Percentiles rank a stretch among this genome's conserved stretches.
phyloP scores from a whole-genome alignment of 257 asterid genomes.

The Solanum pimpinellifolium region DNA sequence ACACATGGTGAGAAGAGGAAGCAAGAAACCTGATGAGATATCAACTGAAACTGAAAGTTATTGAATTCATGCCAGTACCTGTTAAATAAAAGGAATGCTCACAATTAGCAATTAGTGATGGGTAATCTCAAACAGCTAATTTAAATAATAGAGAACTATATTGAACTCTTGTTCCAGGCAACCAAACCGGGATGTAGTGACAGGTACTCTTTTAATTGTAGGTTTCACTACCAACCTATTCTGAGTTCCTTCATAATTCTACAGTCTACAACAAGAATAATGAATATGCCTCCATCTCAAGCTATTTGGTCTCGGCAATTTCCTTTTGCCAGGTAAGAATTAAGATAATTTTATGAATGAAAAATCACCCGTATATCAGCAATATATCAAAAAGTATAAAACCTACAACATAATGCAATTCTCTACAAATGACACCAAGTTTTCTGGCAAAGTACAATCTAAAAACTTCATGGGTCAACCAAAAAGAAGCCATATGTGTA shows the following conservation, averaged over 20 bases:
- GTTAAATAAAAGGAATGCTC: conserved; percentile 7
- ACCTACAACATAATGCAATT: not conserved
- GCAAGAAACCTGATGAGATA: conserved; percentile 74
- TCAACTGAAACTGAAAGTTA: conserved; percentile 83
- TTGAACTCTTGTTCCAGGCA: not conserved
- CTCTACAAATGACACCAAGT: not conserved
- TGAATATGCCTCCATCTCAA: not conserved
- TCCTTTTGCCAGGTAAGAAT: not conserved
- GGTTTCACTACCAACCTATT: not conserved
- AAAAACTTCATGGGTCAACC: not conserved
- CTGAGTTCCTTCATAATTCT: not conserved
- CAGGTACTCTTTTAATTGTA: not conserved
- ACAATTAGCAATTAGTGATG: not conserved
- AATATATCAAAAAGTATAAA: not conserved
- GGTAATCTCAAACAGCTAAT: not conserved
- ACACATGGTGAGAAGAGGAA: not conserved
- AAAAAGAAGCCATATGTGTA: not conserved
- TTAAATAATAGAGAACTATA: not conserved
- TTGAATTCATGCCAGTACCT: conserved; percentile 97
- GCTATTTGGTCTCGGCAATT: not conserved
- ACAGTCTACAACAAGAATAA: not conserved
- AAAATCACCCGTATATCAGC: not conserved
- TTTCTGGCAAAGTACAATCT: not conserved
- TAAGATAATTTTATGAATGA: not conserved
- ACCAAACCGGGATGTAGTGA: not conserved